Percentiles rank a stretch among this genome's conserved stretches.
These are phyloP conservation scores for Mycothermus thermophilus DNA, from an alignment of 495 filamentous ascomycete genomes.

Conservation along the genomic window DNA sequence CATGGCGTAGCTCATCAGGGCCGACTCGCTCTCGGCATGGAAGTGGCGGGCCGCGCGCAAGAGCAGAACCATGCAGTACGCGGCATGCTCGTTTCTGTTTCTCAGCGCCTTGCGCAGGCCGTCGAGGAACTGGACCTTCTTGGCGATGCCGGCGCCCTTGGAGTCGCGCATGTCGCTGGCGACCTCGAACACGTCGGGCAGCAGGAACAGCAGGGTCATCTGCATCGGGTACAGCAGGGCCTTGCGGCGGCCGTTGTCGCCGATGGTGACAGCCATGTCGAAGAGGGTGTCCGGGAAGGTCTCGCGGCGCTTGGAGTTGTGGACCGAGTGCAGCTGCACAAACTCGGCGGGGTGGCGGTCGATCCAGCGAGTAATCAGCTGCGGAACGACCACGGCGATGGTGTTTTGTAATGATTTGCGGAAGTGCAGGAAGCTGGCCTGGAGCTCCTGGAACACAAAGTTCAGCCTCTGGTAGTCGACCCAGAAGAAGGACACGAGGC, in stretches of 20 bases:
- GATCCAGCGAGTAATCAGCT: slow-evolving; percentile 48
- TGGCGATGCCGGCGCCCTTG: slow-evolving; percentile 42
- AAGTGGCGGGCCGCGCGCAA: slow-evolving; percentile 48
- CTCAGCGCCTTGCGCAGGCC: slow-evolving; percentile 43
- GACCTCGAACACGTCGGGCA: slow-evolving; percentile 52
- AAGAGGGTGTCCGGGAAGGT: slow-evolving; percentile 49
- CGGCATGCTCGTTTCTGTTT: slow-evolving; percentile 44
- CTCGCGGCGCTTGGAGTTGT: slow-evolving; percentile 39
- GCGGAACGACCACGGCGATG: slow-evolving; percentile 42
- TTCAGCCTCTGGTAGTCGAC: slow-evolving; percentile 46
- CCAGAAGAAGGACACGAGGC: slow-evolving; percentile 44
- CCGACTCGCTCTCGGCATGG: slow-evolving; percentile 42
- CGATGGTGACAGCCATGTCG: slow-evolving; percentile 45
- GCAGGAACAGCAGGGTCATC: slow-evolving; percentile 43
- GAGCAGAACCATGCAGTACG: slow-evolving; percentile 45
- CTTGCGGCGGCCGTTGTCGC: slow-evolving; percentile 38
- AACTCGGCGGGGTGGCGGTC: slow-evolving; percentile 49
- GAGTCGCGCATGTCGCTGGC: slow-evolving; percentile 46
- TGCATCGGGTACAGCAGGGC: slow-evolving; percentile 47
- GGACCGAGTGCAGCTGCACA: slow-evolving; percentile 41
- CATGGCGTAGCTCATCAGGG: slow-evolving; percentile 48
- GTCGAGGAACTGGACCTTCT: slow-evolving; percentile 49
- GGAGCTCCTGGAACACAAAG: slow-evolving; percentile 45
- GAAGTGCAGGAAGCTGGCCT: slow-evolving; percentile 48
- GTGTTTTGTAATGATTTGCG: slow-evolving; percentile 48